These are phyloP conservation scores for Microdochium bolleyi DNA, from an alignment of 2,329 filamentous ascomycete genomes.

Conservation along the genomic window DNA sequence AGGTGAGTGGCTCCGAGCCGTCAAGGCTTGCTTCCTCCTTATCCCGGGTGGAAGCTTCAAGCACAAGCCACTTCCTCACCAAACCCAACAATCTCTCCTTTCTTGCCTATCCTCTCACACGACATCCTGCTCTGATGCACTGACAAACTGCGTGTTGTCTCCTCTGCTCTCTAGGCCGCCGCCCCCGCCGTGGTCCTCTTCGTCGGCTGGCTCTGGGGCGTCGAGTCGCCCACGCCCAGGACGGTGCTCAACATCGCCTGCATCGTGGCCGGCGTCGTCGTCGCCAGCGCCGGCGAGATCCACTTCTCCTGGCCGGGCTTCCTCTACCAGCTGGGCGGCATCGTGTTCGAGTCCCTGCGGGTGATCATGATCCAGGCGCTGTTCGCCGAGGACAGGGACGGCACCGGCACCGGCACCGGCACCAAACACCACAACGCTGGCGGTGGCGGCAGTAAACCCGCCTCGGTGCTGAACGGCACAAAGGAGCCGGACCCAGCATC, in stretches of 20 bases:
- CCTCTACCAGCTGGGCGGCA: conserved; percentile 61
- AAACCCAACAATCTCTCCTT: too few species aligned
- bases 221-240: conserved; percentile 37
- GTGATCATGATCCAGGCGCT: conserved; percentile 83
- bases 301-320: conserved; percentile 61
- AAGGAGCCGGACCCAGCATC: too few species aligned
- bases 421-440: not conserved
- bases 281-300: conserved; percentile 57
- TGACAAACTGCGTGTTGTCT: too few species aligned
- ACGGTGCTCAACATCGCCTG: conserved; percentile 41
- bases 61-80: too few species aligned
- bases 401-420: not conserved
- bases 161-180: too few species aligned
- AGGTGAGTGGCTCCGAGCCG: too few species aligned
- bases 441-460: too few species aligned
- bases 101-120: too few species aligned
- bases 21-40: too few species aligned
- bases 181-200: conserved; percentile 61
- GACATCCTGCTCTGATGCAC: too few species aligned
- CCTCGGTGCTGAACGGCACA: too few species aligned
- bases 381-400: conserved; percentile 28
- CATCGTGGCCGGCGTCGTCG: conserved; percentile 44
- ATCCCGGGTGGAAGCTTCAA: too few species aligned
- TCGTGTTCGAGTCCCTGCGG: conserved; percentile 72
- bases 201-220: conserved; percentile 51